Percentiles rank a stretch among this genome's conserved stretches.
Evolutionary conservation across 1,139 yeast species (phyloP).

Genomic region (Protomyces pachydermus): DNA sequence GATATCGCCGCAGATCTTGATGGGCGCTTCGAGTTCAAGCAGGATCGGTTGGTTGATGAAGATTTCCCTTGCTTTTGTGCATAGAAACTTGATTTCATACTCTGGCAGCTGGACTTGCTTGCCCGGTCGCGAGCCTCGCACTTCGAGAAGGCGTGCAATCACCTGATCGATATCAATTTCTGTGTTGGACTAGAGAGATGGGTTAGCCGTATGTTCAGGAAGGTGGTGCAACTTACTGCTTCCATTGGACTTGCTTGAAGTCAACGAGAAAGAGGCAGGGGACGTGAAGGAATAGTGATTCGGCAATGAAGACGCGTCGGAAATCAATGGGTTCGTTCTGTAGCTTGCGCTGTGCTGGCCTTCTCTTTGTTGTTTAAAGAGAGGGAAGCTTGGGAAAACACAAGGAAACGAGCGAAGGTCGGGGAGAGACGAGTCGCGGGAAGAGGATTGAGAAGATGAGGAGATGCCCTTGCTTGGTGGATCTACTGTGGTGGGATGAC

Average conservation of each 20-base stretch:
- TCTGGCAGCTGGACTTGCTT: conserved; percentile 91
- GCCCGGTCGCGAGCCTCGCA: conserved; percentile 97
- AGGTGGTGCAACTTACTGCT: neutral
- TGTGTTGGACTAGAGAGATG: conserved; percentile 1
- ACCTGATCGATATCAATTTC: conserved; percentile 96
- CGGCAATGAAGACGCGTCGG: too few species aligned
- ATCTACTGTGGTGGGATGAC: too few species aligned
- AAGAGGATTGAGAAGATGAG: too few species aligned
- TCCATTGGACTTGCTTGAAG: neutral
- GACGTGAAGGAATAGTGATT: too few species aligned
- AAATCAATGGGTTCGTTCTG: too few species aligned
- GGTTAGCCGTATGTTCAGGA: neutral
- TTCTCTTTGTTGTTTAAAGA: too few species aligned
- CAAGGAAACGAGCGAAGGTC: too few species aligned
- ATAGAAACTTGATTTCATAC: conserved; percentile 87
- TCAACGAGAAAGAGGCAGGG: too few species aligned
- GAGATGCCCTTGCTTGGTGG: too few species aligned
- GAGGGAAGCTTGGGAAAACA: too few species aligned
- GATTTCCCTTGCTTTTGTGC: conserved; percentile 96
- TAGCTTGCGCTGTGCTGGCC: too few species aligned
- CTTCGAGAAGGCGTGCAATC: conserved; percentile 93
- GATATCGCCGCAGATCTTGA: conserved; percentile 76
- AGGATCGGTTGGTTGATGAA: conserved; percentile 96
- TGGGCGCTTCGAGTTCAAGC: conserved; percentile 93
- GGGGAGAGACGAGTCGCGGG: too few species aligned